Conservation (phyloP, 139 green algal genomes). For the Chlorella sp. region DNA sequence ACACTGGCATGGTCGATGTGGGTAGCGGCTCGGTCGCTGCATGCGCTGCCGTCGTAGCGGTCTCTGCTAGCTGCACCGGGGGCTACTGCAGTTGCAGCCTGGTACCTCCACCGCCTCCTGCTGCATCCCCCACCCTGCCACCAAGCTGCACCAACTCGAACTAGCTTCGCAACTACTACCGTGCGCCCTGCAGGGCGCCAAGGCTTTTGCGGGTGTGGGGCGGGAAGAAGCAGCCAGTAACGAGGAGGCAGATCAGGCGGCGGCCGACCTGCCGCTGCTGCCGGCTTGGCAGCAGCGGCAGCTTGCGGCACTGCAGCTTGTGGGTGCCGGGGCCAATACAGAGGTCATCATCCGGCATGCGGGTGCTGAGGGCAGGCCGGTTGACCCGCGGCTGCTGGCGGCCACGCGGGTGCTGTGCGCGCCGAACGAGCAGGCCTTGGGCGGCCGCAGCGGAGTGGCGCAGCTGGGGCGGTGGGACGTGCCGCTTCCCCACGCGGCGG, state of each 20-base stretch:
- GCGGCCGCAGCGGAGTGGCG: slow-evolving; percentile 27
- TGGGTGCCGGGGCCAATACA: slow-evolving; percentile 40
- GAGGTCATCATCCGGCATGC: slow-evolving; percentile 30
- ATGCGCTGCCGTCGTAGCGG: too few species aligned
- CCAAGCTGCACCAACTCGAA: too few species aligned
- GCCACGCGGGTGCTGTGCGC: slow-evolving; percentile 60
- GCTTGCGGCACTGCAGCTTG: slow-evolving; percentile 55
- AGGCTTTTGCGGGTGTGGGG: slow-evolving; percentile 43
- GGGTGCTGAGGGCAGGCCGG: not conserved
- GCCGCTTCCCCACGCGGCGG: slow-evolving; percentile 37
- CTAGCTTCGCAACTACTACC: too few species aligned
- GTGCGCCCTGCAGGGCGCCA: slow-evolving; percentile 47
- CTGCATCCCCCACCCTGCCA: too few species aligned
- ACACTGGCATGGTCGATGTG: too few species aligned
- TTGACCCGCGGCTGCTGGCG: slow-evolving; percentile 66
- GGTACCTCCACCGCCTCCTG: too few species aligned
- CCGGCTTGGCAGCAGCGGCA: slow-evolving; percentile 50
- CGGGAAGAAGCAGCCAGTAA: not conserved
- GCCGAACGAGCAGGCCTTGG: slow-evolving; percentile 45
- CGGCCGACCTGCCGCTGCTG: slow-evolving; percentile 38
- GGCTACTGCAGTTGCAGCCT: too few species aligned
- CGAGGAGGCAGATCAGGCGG: not conserved
- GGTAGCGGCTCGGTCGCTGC: too few species aligned
- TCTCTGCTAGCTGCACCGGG: too few species aligned
- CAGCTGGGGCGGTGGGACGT: slow-evolving; percentile 40